These are phyloP conservation scores for Pachyrhizus erosus DNA, from an alignment of 306 rosid species.

Conservation along the genomic window DNA sequence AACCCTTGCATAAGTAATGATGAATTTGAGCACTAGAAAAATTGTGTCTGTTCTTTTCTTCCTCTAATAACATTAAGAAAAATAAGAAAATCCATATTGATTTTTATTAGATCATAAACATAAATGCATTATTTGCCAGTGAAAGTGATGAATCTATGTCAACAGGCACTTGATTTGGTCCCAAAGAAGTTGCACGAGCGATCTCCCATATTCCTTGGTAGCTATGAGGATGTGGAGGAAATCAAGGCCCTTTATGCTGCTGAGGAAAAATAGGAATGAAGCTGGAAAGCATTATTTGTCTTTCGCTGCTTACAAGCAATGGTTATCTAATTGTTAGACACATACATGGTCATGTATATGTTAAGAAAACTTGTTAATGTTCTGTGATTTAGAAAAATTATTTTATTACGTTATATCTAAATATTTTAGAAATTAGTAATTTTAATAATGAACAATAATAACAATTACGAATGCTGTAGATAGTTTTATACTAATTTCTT, in stretches of 20 bases:
- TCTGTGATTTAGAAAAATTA: neutral
- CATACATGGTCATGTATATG: constrained; percentile 16
- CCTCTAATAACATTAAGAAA: neutral
- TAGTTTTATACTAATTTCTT: neutral
- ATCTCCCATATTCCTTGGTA: constrained; percentile 80
- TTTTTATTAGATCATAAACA: neutral
- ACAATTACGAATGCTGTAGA: neutral
- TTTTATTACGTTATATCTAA: neutral
- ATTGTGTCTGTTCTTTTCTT: neutral
- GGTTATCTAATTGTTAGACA: neutral
- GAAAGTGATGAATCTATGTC: neutral
- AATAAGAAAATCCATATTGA: neutral
- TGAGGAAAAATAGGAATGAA: constrained; percentile 42
- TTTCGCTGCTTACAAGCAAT: neutral
- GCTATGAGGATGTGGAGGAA: constrained; percentile 80
- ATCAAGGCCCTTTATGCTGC: constrained; percentile 73
- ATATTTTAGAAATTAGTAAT: neutral
- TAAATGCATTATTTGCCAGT: neutral
- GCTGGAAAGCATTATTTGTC: neutral
- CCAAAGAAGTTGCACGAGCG: constrained; percentile 74
- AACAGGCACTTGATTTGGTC: constrained; percentile 76
- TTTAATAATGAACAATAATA: no score
- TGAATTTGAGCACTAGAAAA: neutral
- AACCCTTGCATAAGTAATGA: neutral
- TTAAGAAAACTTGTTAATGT: neutral